Base-by-base conservation (phyloP, 2,329 filamentous ascomycete species). In the Pestalotiopsis sp. region DNA sequence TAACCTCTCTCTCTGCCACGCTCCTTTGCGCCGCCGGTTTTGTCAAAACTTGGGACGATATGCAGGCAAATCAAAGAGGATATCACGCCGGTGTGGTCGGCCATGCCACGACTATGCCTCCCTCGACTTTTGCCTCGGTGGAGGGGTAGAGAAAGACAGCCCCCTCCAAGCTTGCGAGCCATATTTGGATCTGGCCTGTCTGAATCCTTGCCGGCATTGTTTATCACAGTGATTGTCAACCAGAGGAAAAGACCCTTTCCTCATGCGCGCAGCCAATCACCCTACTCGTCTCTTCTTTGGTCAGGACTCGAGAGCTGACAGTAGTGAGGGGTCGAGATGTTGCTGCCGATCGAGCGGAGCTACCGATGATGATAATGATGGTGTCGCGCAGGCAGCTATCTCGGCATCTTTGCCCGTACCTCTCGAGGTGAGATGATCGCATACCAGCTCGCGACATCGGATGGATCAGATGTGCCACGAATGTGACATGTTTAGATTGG, bases 31-130 rank as follows among this genome's bases (percentile, higher is more conserved):
- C 17, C 45, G 59, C 59, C 31, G 59, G 59, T 41, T 11, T 13
- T 27, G 14, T 39, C 5, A 39, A 39, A 62, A 62, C 13, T 20
- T 38, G 27, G 59, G 59, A 62, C 59, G 59, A 41, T 23, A 62
- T 62, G 39, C 61, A 64, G 61, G 20, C 25, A 39, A 38, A 52
- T 64, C 61, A 52, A 64, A 64, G 25, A 52, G 61, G 61, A 64
- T 27, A 49, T 45, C 36, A 12, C 13, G 61, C 61, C 61, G 38
- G 39, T 20, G 61, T 39, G 61, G 49, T 64, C 61, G 39, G 13
- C 61, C 38, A 36, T 59, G 25, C 57, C 57, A 52, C 14, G 45
- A 52, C 45, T 62, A 36, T 62, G 59, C 31, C 59, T 49, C 39
- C 31, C 59, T 49, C 39, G 25, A 23, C 14, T 64, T 64, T 49